phyloP scores from a whole-genome alignment of 1,139 yeast genomes.

The Protomyces lactucae-debilis region DNA sequence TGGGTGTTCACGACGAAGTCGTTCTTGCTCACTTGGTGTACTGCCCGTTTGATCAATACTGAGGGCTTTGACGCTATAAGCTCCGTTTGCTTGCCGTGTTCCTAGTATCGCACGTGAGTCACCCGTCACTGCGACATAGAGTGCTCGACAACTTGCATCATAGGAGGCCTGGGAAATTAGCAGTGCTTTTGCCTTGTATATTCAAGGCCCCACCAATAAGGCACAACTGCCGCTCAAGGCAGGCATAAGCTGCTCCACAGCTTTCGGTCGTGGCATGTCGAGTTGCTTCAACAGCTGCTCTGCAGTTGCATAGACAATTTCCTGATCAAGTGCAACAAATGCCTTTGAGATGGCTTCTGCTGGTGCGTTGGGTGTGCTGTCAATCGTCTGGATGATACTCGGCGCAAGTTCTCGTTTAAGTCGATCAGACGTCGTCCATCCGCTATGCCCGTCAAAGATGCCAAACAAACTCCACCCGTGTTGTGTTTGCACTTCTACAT shows the following conservation, averaged over 20 bases:
- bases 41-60: slow-evolving; percentile 94
- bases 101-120: slow-evolving; percentile 87
- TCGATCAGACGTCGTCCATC: slow-evolving; percentile 86
- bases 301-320: slow-evolving; percentile 72
- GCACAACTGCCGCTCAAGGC: slow-evolving; percentile 97
- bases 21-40: slow-evolving; percentile 76
- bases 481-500: slow-evolving; percentile 58
- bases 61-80: slow-evolving; percentile 83
- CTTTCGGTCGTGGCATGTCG: slow-evolving; percentile 48
- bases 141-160: slow-evolving; percentile 64
- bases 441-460: slow-evolving; percentile 94
- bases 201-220: slow-evolving; percentile 43
- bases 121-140: slow-evolving; percentile 93
- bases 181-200: background rate
- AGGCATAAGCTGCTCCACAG: slow-evolving; percentile 76
- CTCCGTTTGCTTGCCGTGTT: slow-evolving; percentile 48
- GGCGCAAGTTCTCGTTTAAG: slow-evolving; percentile 73
- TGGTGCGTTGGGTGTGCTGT: slow-evolving; percentile 53
- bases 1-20: slow-evolving; percentile 85
- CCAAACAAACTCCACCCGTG: slow-evolving; percentile 82
- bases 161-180: slow-evolving; percentile 52
- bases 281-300: slow-evolving; percentile 60
- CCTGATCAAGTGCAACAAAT: slow-evolving; percentile 76
- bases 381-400: slow-evolving; percentile 67
- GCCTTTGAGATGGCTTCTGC: slow-evolving; percentile 80